Percentiles rank a stretch among this genome's conserved stretches.
Evolutionary conservation across 2,329 filamentous ascomycete species (phyloP).

Genomic region (Cordyceps fumosorosea): DNA sequence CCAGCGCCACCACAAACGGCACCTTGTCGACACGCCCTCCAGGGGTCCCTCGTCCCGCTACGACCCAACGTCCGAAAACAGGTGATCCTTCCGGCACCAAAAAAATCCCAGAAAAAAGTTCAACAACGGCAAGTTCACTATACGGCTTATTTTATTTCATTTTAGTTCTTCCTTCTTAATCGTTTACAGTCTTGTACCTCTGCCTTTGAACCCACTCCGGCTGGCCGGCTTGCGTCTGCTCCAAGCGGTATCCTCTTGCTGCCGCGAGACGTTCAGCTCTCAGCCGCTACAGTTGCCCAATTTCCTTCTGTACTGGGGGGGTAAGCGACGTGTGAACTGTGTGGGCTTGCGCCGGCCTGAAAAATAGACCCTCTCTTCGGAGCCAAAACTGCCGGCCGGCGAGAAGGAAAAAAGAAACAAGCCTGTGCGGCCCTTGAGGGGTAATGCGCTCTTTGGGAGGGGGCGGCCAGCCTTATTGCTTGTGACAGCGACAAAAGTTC

Average conservation of each 20-base stretch:
- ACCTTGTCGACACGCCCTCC: background rate
- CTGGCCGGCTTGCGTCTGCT: background rate
- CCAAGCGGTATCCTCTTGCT: background rate
- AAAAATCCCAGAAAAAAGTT: background rate
- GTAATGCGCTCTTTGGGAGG: background rate
- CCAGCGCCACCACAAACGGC: background rate
- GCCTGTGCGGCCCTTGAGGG: background rate
- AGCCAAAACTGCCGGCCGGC: background rate
- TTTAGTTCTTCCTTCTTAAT: background rate
- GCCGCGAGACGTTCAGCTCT: conserved; percentile 8
- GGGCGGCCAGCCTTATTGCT: background rate
- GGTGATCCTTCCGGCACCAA: conserved; percentile 11
- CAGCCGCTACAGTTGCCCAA: background rate
- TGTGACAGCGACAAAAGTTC: conserved; percentile 7
- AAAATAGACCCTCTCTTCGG: background rate
- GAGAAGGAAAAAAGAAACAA: background rate
- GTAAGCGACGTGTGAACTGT: conserved; percentile 1
- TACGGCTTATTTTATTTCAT: background rate
- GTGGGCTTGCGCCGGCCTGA: background rate
- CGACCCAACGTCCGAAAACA: conserved; percentile 10
- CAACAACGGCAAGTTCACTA: background rate
- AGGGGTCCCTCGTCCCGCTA: conserved; percentile 7
- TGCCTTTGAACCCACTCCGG: background rate
- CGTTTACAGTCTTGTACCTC: background rate
- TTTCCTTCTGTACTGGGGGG: background rate